phyloP scores from a whole-genome alignment of 768 basidiomycete species.

The Calocera viscosa region DNA sequence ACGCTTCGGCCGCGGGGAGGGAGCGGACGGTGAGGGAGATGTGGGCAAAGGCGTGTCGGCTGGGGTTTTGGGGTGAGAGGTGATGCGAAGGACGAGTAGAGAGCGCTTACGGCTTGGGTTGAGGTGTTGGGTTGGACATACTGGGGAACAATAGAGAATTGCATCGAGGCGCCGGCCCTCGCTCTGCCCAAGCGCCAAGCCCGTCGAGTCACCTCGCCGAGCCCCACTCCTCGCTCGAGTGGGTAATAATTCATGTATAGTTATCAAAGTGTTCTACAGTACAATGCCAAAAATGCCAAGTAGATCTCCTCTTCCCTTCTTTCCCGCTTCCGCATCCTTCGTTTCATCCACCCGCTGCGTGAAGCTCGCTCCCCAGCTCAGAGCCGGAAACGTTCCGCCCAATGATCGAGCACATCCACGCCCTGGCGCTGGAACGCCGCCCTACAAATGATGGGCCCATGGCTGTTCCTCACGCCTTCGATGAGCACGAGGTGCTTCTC shows the following conservation, averaged over 20 bases:
- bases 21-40: neutral
- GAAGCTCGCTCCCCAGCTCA: neutral
- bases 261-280: neutral
- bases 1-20: neutral
- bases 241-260: neutral
- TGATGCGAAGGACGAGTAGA: neutral
- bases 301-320: neutral
- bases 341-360: no score
- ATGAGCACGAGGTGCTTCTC: conserved; percentile 63
- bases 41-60: neutral
- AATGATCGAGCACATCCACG: conserved; percentile 55
- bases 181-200: no score
- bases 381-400: conserved; percentile 46
- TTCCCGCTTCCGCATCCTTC: neutral
- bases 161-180: no score
- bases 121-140: no score
- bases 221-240: no score
- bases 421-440: conserved; percentile 49
- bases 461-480: conserved; percentile 45
- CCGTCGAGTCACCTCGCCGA: no score
- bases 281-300: neutral
- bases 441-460: conserved; percentile 58
- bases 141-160: no score
- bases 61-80: no score
- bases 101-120: neutral